Conservation (phyloP, 2,329 filamentous ascomycete species). For the Drechslerella stenobrocha region DNA sequence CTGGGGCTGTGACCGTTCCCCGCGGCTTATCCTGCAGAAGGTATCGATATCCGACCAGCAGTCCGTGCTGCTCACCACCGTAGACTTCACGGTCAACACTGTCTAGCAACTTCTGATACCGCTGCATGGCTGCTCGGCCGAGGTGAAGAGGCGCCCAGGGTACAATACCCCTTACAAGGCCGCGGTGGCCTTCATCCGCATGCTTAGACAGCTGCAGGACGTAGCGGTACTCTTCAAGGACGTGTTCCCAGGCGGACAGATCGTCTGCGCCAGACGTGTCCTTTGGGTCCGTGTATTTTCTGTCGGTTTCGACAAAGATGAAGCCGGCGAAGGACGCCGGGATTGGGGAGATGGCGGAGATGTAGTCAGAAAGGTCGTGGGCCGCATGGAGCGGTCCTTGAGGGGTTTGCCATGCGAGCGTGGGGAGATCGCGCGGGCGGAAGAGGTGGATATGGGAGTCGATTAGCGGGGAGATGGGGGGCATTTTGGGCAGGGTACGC, state of each 20-base stretch:
- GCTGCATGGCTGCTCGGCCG: constrained; percentile 63
- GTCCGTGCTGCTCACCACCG: constrained; percentile 62
- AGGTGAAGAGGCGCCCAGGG: constrained; percentile 83
- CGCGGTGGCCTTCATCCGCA: constrained; percentile 60
- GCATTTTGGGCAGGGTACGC: too few relatives aligned
- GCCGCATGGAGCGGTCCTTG: constrained; percentile 65
- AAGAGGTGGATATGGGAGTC: constrained; percentile 93
- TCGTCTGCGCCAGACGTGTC: constrained; percentile 16
- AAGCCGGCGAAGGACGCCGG: constrained; percentile 66
- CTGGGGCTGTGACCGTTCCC: constrained; percentile 66
- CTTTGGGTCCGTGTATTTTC: constrained; percentile 63
- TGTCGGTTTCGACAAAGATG: constrained; percentile 81
- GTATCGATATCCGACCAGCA: constrained; percentile 76
- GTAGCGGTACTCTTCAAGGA: constrained; percentile 64
- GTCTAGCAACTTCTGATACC: constrained; percentile 68
- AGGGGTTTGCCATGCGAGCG: constrained; percentile 70
- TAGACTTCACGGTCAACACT: constrained; percentile 63
- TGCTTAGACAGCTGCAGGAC: constrained; percentile 61
- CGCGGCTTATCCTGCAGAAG: constrained; percentile 75
- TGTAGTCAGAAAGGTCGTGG: constrained; percentile 69
- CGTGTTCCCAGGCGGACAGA: constrained; percentile 21
- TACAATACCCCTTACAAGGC: constrained; percentile 66
- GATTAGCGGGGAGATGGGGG: constrained; percentile 63
- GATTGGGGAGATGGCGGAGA: constrained; percentile 57
- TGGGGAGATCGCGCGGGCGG: constrained; percentile 67